Evolutionary conservation across 192 early-diverging fungal genomes (phyloP).

Genomic region (Backusella circina): DNA sequence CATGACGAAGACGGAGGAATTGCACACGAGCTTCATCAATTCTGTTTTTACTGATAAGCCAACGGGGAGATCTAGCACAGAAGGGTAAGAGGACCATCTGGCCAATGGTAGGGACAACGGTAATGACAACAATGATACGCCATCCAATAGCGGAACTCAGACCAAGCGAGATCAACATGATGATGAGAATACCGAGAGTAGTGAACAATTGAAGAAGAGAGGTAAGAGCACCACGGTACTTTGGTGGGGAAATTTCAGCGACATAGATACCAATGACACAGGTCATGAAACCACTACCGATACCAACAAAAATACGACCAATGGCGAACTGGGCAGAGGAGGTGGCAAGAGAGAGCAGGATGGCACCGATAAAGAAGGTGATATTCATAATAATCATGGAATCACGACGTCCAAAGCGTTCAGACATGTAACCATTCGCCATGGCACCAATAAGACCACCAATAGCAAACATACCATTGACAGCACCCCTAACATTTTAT

Average conservation of each 20-base stretch:
- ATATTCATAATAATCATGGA: slow-evolving; percentile 50
- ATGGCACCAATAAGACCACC: slow-evolving; percentile 67
- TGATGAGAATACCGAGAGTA: slow-evolving; percentile 52
- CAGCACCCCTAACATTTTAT: slow-evolving; percentile 42
- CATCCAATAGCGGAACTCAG: slow-evolving; percentile 40
- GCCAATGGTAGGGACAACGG: slow-evolving; percentile 42
- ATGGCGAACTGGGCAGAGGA: slow-evolving; percentile 29
- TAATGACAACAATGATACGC: slow-evolving; percentile 46
- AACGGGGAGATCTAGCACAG: slow-evolving; percentile 66
- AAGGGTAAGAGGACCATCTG: slow-evolving; percentile 59
- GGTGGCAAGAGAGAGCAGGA: slow-evolving; percentile 35
- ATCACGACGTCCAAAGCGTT: slow-evolving; percentile 60
- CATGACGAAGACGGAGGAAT: slow-evolving; percentile 53
- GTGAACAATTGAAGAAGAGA: slow-evolving; percentile 51
- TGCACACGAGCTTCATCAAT: slow-evolving; percentile 58
- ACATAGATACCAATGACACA: slow-evolving; percentile 55
- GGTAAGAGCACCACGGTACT: slow-evolving; percentile 42
- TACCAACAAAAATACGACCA: slow-evolving; percentile 49
- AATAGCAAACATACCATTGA: slow-evolving; percentile 54
- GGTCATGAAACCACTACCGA: slow-evolving; percentile 55
- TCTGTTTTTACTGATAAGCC: slow-evolving; percentile 56
- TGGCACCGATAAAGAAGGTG: slow-evolving; percentile 40
- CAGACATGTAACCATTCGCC: slow-evolving; percentile 53
- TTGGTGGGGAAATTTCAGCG: slow-evolving; percentile 47
- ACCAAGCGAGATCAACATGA: slow-evolving; percentile 38